Conservation (phyloP, 345 rosid genomes). For the Salix suchowensis region DNA sequence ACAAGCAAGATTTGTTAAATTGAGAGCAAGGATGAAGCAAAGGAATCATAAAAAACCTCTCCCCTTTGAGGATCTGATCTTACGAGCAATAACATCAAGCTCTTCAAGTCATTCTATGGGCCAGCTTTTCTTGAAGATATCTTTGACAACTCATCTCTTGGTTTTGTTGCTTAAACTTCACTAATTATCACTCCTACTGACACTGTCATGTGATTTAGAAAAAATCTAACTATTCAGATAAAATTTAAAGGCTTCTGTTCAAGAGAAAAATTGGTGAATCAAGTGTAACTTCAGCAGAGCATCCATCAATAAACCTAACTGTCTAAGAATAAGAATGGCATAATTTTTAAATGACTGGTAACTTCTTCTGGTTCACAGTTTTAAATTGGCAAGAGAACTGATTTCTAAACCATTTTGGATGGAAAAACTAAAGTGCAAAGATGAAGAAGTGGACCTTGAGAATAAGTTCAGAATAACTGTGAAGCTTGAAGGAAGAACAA, state of each 20-base stretch:
- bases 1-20: background rate
- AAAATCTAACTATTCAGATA: background rate
- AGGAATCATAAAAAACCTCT: background rate
- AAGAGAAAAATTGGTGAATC: too few species aligned
- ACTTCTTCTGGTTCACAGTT: background rate
- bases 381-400: background rate
- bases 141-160: background rate
- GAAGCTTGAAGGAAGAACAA: background rate
- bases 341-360: background rate
- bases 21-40: background rate
- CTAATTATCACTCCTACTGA: background rate
- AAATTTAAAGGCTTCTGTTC: background rate
- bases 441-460: background rate
- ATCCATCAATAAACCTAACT: background rate
- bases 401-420: background rate
- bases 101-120: background rate
- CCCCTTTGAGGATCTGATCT: background rate
- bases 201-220: background rate
- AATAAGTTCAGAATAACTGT: background rate
- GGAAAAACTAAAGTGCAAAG: background rate
- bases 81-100: background rate
- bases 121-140: background rate
- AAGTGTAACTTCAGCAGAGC: background rate
- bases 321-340: background rate
- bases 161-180: background rate